A percentile compares a stretch with the other conserved stretches of the same genome.
Conservation (phyloP, 176 grass and related monocot genomes). For the Hordeum vulgare region DNA sequence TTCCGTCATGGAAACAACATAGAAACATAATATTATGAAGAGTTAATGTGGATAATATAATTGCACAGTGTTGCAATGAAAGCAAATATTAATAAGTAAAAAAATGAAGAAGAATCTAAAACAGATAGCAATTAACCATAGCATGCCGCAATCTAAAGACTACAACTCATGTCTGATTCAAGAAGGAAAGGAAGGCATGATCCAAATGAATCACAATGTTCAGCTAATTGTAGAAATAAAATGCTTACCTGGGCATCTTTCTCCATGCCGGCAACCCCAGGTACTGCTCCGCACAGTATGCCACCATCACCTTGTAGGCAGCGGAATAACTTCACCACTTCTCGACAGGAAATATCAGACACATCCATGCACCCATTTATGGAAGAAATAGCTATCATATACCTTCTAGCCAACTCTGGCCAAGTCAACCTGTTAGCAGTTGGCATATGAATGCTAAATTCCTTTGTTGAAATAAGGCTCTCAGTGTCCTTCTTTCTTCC, state of each 20-base stretch:
- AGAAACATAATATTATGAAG: background rate
- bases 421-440: conserved; percentile 84
- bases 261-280: conserved; percentile 88
- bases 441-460: conserved; percentile 65
- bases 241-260: conserved; percentile 84
- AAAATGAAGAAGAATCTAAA: background rate
- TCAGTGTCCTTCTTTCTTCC: conserved; percentile 83
- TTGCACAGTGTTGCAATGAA: background rate
- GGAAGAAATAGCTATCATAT: conserved; percentile 69
- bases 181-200: background rate
- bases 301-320: conserved; percentile 91
- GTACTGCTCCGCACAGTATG: conserved; percentile 73
- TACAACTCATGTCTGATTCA: background rate
- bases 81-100: background rate
- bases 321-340: conserved; percentile 85
- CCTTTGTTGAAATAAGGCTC: conserved; percentile 49
- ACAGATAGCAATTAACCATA: conserved; percentile 9
- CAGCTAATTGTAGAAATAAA: conserved; percentile 3
- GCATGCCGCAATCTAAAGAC: too few relatives aligned
- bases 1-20: background rate
- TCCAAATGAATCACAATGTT: conserved; percentile 4
- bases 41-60: background rate
- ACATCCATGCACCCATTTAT: conserved; percentile 67
- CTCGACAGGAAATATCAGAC: conserved; percentile 67
- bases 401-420: conserved; percentile 94